Evolutionary conservation across 306 rosid genomes (phyloP), one percentile per base, ranked within the genome.

Genomic region (Prunus persica): DNA sequence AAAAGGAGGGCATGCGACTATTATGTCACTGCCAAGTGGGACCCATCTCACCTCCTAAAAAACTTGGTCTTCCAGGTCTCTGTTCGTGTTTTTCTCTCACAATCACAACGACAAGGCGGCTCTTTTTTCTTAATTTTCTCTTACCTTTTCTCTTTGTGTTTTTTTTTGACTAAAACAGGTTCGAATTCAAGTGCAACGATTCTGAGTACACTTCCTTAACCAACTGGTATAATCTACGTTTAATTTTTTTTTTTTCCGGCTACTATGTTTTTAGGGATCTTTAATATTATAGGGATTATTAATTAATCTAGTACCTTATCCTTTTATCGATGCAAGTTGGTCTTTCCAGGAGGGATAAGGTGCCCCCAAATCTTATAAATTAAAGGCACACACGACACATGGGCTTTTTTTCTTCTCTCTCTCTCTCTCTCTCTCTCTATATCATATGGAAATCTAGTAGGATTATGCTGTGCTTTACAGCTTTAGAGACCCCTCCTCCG

Each of bases 401-500:
- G 0, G 52, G 12, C 34, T 27, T 8, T 7, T 2, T 13, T 6
- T 56, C 8, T 76, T 16, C 25, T n/a, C 50, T 69, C 24, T 63
- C 46, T 20, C 0, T n/a, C 28, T 27, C 28, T 27, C 28, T 27
- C 28, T 27, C 30, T 27, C 30, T 27, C 30, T 27, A 24, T 3
- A 47, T 49, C 15, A 49, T 27, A 51, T 43, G 55, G 56, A 78
- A 78, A 74, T 57, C 78, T 68, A 76, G 66, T 28, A 25, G 68
- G 80, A 84, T 70, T 64, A 45, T 52, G 65, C 49, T 80, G 76
- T 55, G 77, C 75, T 71, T 73, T 43, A 49, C 22, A 25, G 43
- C 55, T 14, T 76, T 71, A 11, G 65, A 77, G 70, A 60, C 32
- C 4, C 75, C 82, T 62, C 67, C 52, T 8, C 43, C 43, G 5